Base-by-base conservation (phyloP, 371 early-diverging fungal species). In the Sporodiniella umbellata region DNA sequence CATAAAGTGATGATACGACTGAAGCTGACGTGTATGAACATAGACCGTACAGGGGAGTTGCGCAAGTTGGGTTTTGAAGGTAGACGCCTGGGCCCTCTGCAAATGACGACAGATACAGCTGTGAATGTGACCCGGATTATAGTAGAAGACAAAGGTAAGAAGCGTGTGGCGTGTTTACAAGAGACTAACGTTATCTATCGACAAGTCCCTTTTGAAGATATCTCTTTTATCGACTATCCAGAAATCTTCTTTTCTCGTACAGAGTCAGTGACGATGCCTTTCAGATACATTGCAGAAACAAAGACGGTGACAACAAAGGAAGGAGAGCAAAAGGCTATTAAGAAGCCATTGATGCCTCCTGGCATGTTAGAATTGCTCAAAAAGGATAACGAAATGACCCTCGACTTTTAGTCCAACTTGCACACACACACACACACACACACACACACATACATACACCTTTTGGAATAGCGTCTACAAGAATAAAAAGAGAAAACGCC, bases 211-310 rank as follows among this genome's bases (percentile, higher is more conserved):
- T 66, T 91, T 60, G 75, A 78, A 26, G 26, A 86, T 56, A 68
- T 91, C 12, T 72, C 78, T 8, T 91, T 75, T 50, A 77, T 87
- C 51, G 92, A 91, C 66, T 74, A 79, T 42, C 92, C 92, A 2
- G 86, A 87, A 43, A 81, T 91, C 51, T 72, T 68, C 55, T 74
- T 91, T 33, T 69, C 80, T 44, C 84, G 80, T 55, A 72, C 77
- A 47, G 88, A 89, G 54, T 81, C 81, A 8, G 89, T 88, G 4
- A 83, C 83, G n/a, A 80, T 91, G 85, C 84, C 85, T 4, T 87
- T 83, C 70, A 71, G 85, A 8, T 83, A 84, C 43, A 80, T 82
- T 57, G 80, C 79, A 19, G 63, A 70, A 42, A 47, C 52, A 17
- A 68, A 76, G 45, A 61, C 63, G 48, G 47, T 84, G 60, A 71